Base-by-base conservation (phyloP, 169 alveolate genomes). In the Eimeria acervulina region DNA sequence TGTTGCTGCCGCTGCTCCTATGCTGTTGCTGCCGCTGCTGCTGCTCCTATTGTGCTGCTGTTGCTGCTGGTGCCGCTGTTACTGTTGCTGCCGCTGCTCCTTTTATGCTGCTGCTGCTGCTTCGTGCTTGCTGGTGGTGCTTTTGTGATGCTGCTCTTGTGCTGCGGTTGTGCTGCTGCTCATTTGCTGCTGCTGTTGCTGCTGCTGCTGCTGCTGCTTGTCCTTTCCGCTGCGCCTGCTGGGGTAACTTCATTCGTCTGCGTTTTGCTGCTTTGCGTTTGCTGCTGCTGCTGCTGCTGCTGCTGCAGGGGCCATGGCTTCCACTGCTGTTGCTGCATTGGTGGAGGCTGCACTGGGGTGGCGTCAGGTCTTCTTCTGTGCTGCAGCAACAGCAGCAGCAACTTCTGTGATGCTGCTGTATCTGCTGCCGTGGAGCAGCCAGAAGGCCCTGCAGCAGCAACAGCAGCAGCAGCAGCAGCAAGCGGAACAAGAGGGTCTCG, bases 301-400 rank as follows among this genome's bases (percentile, higher is more conserved):
- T 55, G 78, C 81, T 81, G 91, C 59, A 47, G 97, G 97, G 19
- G 97, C 97, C 26, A 95, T 96, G 51, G 94, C 92, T 55, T 92
- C 97, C 17, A 96, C 97, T 19, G 97, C 96, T 44, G 90, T 96
- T 76, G 92, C 97, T 33, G 97, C 97, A 76, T 74, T 92, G 42
- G 90, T 96, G 40, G 95, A 95, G 28, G 47, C 87, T 23, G 91
- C 70, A 38, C n/a, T 96, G 17, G 97, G 97, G n/a, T 96, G 97
- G 97, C 95, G 97, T 40, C 78, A 93, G 72, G 97, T 95, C 90
- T 96, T 96, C 87, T 80, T 84, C 33, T 70, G 88, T 84, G 96
- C 97, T 31, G 96, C 97, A 21, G 87, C 63, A 40, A 76, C 87
- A 76, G 87, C 87, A 76, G 87, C 87, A 76, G 87, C 52, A 33